Conservation (phyloP, 176 grass and related monocot genomes). For the Zoysia japonica region DNA sequence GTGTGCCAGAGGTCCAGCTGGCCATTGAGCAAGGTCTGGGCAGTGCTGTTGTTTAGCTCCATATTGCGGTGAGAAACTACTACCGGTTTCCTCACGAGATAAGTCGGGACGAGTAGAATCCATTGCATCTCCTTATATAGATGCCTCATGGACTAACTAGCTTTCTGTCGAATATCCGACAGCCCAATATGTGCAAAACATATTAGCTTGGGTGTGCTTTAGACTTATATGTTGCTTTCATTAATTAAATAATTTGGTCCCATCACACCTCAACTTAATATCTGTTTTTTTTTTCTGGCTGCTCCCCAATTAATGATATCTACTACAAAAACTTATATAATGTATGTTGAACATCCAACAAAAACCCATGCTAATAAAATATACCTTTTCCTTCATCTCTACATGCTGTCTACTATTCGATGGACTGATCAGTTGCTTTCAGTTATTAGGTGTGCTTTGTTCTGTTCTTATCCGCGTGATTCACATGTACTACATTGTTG, state of each 20-base stretch:
- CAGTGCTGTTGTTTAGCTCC: neutral
- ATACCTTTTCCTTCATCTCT: neutral
- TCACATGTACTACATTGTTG: too few relatives aligned
- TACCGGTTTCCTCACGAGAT: neutral
- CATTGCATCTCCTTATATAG: neutral
- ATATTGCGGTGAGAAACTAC: neutral
- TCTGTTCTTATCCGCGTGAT: too few relatives aligned
- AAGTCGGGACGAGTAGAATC: neutral
- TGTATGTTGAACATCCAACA: neutral
- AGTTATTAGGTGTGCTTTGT: too few relatives aligned
- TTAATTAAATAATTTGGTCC: neutral
- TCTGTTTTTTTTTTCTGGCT: neutral
- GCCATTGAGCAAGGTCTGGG: neutral
- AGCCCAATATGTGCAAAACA: too few relatives aligned
- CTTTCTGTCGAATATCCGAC: too few relatives aligned
- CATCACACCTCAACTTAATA: neutral
- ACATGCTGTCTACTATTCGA: neutral
- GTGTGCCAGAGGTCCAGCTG: neutral
- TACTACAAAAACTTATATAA: neutral
- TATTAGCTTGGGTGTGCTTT: neutral
- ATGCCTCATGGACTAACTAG: neutral
- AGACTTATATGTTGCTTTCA: neutral
- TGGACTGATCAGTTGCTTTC: too few relatives aligned
- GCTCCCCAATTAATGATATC: neutral
- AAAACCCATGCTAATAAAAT: neutral